Base-by-base conservation (phyloP, 257 asterid genomes). In the Salvia hispanica region DNA sequence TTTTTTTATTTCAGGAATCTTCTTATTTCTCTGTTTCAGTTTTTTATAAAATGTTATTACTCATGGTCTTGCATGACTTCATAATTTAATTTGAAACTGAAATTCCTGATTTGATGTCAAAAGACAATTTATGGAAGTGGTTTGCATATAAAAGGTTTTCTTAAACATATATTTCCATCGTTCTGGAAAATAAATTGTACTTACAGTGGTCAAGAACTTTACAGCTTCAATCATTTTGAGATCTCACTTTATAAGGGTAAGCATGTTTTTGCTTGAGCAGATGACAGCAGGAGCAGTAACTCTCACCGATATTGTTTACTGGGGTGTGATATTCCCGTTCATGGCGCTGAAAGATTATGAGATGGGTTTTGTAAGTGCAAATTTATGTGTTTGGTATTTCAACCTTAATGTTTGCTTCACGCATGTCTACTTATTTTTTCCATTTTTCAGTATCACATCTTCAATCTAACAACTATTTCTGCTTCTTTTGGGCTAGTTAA, bases 261-360 rank as follows among this genome's bases (percentile, higher is more conserved):
- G 71, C 69, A 21, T 42, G 50, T 54, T 75, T 76, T 64, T 74
- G 69, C 58, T 53, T 59, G 62, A 55, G 77, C 92, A 93, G 99
- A 80, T 86, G 86, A 84, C 92, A 53, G 96, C 96, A 34, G 97
- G 99, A 62, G 91, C 99, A 3, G 97, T 86, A 67, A 79, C 86
- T 79, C 80, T 93, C 72, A 88, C 99, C 1, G 96, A 90, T 77
- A 1, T 53, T 61, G 79, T 93, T 58, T 93, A 93, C 77, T 90
- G 99, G 99, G 63, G 67, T 31, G 76, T 93, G 55, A 90, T 90
- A 69, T 86, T 81, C 81, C 98, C 98, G 15, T 89, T 89, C 66
- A 80, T 91, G 69, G 80, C 77, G 25, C 88, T 93, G 72, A 79
- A 69, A 79, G 90, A 93, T 69, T 90, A 86, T 60, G 92, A 90